Conservation (phyloP, 2,329 filamentous ascomycete species). For the Geosmithia flava region DNA sequence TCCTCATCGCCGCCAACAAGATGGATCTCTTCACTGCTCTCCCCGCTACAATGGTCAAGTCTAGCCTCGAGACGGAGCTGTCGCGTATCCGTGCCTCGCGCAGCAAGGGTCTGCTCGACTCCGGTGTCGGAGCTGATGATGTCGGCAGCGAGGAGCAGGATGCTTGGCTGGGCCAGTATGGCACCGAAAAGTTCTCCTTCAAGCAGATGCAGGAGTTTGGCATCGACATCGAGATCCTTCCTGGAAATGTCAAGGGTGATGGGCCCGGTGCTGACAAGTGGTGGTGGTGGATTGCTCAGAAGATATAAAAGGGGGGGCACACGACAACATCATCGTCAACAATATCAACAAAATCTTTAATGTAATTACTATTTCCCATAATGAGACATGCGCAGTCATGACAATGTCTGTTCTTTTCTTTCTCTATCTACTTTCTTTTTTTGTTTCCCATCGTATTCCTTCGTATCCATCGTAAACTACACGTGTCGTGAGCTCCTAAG, state of each 20-base stretch:
- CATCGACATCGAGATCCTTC: slow-evolving; percentile 62
- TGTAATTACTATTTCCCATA: neutral
- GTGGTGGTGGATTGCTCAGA: slow-evolving; percentile 82
- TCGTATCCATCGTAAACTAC: neutral
- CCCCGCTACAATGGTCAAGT: slow-evolving; percentile 63
- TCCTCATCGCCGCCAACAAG: slow-evolving; percentile 90
- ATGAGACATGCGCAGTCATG: neutral
- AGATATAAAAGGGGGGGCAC: slow-evolving; percentile 26
- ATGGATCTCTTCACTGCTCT: slow-evolving; percentile 89
- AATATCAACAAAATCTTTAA: too few relatives aligned
- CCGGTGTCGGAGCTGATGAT: slow-evolving; percentile 57
- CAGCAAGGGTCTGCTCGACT: slow-evolving; percentile 73
- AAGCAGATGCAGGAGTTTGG: slow-evolving; percentile 73
- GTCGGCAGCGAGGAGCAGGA: slow-evolving; percentile 59
- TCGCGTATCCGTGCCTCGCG: slow-evolving; percentile 63
- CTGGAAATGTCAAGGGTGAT: slow-evolving; percentile 57
- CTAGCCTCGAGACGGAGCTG: slow-evolving; percentile 68
- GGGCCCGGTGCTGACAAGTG: slow-evolving; percentile 66
- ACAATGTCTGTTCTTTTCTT: neutral
- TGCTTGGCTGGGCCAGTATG: slow-evolving; percentile 73
- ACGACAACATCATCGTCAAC: neutral
- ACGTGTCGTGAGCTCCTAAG: neutral
- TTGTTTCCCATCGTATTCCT: neutral
- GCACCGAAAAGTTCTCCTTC: slow-evolving; percentile 68
- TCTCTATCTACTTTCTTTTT: too few relatives aligned